Conservation (phyloP, 768 basidiomycete species). For the Hydnum rufescens region DNA sequence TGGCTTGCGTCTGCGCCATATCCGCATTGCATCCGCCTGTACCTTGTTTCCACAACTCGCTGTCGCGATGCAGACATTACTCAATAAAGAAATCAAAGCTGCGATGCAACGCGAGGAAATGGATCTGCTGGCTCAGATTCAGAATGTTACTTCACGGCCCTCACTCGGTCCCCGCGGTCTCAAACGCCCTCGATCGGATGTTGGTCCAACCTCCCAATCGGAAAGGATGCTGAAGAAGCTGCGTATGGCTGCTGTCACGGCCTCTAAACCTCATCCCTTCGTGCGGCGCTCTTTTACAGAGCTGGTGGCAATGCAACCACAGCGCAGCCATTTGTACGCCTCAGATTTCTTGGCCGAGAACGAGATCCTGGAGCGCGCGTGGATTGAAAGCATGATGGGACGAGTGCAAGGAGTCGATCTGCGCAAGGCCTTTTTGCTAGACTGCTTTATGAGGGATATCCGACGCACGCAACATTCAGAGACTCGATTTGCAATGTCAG, state of each 20-base stretch:
- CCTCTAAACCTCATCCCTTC: not conserved
- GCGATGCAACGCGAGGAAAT: not conserved
- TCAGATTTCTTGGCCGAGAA: not conserved
- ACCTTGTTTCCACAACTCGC: not conserved
- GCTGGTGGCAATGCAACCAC: too few species aligned
- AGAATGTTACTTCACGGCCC: too few species aligned
- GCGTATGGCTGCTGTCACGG: not conserved
- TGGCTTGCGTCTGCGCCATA: not conserved
- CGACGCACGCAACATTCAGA: not conserved
- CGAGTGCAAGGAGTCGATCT: not conserved
- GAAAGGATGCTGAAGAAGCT: not conserved
- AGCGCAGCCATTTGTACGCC: not conserved
- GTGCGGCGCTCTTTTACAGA: not conserved
- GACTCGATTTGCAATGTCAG: not conserved
- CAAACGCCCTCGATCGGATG: not conserved
- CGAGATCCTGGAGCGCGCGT: not conserved
- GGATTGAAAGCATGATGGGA: not conserved
- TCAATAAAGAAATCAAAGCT: not conserved
- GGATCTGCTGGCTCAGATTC: not conserved
- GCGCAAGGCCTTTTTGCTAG: not conserved
- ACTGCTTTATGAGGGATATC: not conserved
- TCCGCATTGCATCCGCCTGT: not conserved
- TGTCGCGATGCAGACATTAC: not conserved
- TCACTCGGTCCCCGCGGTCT: not conserved
- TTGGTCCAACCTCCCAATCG: too few species aligned